Evolutionary conservation across 2,329 filamentous ascomycete species (phyloP).

Genomic region (Colletotrichum zoysiae): DNA sequence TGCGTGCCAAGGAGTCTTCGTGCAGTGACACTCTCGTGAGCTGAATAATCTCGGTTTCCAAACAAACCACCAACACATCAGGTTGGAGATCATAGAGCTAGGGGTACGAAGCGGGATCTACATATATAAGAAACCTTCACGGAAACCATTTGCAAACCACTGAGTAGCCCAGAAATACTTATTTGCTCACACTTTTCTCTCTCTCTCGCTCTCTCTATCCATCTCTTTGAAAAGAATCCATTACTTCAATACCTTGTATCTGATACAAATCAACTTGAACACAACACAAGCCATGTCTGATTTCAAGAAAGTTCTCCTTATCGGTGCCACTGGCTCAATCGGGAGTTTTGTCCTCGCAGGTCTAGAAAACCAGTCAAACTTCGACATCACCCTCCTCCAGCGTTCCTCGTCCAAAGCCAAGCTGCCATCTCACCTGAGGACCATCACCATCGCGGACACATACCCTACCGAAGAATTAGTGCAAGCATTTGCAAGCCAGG

Average conservation of each 20-base stretch:
- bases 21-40: background rate
- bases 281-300: background rate
- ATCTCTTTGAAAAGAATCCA: no score
- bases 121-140: background rate
- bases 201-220: no score
- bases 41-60: background rate
- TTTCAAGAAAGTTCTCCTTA: constrained; percentile 48
- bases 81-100: background rate
- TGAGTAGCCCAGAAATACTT: background rate
- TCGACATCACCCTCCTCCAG: constrained; percentile 47
- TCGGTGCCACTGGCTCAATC: constrained; percentile 50
- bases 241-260: background rate
- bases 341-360: constrained; percentile 47
- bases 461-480: constrained; percentile 44
- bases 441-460: constrained; percentile 47
- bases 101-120: background rate
- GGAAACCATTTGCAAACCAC: background rate
- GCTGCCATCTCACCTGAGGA: constrained; percentile 41
- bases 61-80: background rate
- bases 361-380: constrained; percentile 46
- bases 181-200: no score
- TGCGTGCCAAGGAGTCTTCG: background rate
- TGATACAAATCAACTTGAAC: background rate
- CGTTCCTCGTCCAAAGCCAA: constrained; percentile 46
- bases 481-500: constrained; percentile 35